Base-by-base conservation (phyloP, 768 basidiomycete genomes). In the Phanerodontia chrysosporium region DNA sequence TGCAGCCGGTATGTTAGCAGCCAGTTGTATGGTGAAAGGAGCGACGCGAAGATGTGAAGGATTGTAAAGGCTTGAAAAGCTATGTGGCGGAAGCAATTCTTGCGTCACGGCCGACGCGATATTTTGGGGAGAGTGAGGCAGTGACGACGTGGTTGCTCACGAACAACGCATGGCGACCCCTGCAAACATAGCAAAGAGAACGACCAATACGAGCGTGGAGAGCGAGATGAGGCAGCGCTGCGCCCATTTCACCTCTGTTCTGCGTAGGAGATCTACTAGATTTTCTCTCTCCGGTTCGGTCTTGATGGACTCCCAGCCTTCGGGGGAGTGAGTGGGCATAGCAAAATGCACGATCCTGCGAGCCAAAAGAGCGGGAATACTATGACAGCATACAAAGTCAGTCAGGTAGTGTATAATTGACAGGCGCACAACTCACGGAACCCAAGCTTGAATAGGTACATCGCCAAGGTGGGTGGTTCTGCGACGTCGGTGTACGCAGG, bases 321-420 rank as follows among this genome's bases (percentile, higher is more conserved):
- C 58, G 1, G 79, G 77, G 4, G 70, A 35, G 62, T 62, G n/a
- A 80, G 72, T 1, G 80, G 78, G 6, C 70, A 75, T 46, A 73
- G 44, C 21, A 80, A 65, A 48, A 81, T 74, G 63, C 72, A 53
- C 8, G 71, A 65, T 18, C 79, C 78, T 6, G 77, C 64, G 22
- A 79, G 45, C 80, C 81, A 82, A 59, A 80, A 75, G 16, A 73
- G 75, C n/a, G 79, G 79, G 69, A 78, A 80, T 53, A 81, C 79
- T 79, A 28, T 51, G 32, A 53, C 21, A 10, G 30, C 28, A 53
- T 55, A 58, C 35, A 55, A 52, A n/a, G n/a, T 35, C 2, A 16
- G 6, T n/a, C n/a, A 25, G 30, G 44, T 21, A 46, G n/a, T 7
- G 6, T 1, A 8, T 28, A 28, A 16, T 30, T 18, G 12, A 6